phyloP scores from a whole-genome alignment of 2,329 filamentous ascomycete species.

The Penicillium sp. region DNA sequence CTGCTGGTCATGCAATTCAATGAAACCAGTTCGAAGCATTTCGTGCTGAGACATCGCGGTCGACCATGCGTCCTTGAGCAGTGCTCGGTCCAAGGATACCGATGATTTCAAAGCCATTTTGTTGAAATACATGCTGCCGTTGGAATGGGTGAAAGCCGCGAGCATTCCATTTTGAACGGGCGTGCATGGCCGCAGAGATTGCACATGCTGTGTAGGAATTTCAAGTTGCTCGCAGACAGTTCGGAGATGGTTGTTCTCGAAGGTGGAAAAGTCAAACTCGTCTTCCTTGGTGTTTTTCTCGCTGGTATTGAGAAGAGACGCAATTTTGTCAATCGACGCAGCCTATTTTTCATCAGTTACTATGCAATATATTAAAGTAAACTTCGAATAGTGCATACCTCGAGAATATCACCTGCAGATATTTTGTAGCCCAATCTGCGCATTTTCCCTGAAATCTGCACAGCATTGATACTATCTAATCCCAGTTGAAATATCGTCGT shows the following conservation, averaged over 20 bases:
- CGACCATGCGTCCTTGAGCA: slow-evolving; percentile 64
- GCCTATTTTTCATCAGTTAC: slow-evolving; percentile 30
- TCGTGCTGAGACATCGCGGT: slow-evolving; percentile 60
- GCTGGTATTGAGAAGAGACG: slow-evolving; percentile 45
- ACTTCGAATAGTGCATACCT: slow-evolving; percentile 40
- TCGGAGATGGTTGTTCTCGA: slow-evolving; percentile 51
- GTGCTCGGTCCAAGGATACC: slow-evolving; percentile 39
- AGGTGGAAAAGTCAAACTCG: slow-evolving; percentile 55
- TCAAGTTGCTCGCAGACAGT: slow-evolving; percentile 35
- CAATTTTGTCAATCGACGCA: slow-evolving; percentile 42
- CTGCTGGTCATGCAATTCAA: slow-evolving; percentile 62
- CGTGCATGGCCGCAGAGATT: slow-evolving; percentile 75
- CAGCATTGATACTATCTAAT: slow-evolving; percentile 85
- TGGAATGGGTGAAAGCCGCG: slow-evolving; percentile 70
- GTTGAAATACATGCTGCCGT: slow-evolving; percentile 76
- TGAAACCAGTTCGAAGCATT: slow-evolving; percentile 78
- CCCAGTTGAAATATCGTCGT: slow-evolving; percentile 88
- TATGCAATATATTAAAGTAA: neutral
- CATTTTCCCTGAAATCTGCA: slow-evolving; percentile 73
- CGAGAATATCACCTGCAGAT: slow-evolving; percentile 74
- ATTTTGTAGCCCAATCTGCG: slow-evolving; percentile 63
- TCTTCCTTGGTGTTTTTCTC: slow-evolving; percentile 4
- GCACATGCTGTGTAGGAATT: slow-evolving; percentile 47
- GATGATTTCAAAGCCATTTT: slow-evolving; percentile 61
- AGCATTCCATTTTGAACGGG: slow-evolving; percentile 80